phyloP scores from a whole-genome alignment of 2,329 filamentous ascomycete species.

The Salinomyces thailandicus region DNA sequence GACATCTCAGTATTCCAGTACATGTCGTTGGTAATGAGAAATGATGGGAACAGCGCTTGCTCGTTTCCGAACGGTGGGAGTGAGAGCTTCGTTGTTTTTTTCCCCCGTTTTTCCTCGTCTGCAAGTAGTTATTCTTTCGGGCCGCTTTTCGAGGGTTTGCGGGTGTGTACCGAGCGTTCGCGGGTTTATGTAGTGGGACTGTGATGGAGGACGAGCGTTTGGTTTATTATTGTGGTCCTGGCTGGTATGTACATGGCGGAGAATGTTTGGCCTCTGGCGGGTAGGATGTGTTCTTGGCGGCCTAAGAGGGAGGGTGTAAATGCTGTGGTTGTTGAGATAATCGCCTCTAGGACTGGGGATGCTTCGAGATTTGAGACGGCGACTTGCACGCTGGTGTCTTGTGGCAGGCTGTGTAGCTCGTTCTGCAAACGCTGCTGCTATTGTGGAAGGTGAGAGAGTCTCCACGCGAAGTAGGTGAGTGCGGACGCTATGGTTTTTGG shows the following conservation, averaged over 20 bases:
- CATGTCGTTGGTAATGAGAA: background rate
- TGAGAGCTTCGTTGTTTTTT: slow-evolving; percentile 2
- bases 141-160: background rate
- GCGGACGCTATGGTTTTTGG: background rate
- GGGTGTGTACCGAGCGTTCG: too few relatives aligned
- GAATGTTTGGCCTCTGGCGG: background rate
- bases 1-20: background rate
- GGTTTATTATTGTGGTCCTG: background rate
- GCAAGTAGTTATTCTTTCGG: background rate
- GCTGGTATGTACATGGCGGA: background rate
- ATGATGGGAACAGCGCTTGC: background rate
- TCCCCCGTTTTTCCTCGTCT: background rate
- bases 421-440: background rate
- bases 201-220: background rate
- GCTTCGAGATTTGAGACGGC: background rate
- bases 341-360: background rate
- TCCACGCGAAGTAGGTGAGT: background rate
- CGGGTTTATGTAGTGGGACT: too few relatives aligned
- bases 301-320: background rate
- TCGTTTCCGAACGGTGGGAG: slow-evolving; percentile 3
- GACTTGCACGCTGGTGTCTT: background rate
- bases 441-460: background rate
- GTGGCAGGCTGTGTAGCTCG: background rate
- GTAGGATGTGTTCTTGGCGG: background rate
- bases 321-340: background rate